Conservation (phyloP, 805 yeast species). For the Hanseniaspora vineae region DNA sequence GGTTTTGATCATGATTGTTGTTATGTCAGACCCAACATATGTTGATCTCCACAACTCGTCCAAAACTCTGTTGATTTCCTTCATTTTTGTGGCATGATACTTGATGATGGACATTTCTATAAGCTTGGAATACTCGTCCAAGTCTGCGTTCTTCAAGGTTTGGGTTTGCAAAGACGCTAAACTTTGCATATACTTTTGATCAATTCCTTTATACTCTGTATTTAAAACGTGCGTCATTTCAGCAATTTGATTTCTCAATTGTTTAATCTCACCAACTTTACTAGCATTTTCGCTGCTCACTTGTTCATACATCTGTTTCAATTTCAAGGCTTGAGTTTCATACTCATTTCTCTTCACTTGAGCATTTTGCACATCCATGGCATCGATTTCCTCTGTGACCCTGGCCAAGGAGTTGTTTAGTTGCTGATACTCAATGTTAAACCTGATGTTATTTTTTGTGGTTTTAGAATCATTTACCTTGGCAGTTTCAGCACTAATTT, state of each 20-base stretch:
- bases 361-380: slow-evolving; percentile 44
- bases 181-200: slow-evolving; percentile 49
- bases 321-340: slow-evolving; percentile 39
- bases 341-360: slow-evolving; percentile 47
- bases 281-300: slow-evolving; percentile 59
- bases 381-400: slow-evolving; percentile 29
- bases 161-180: slow-evolving; percentile 69
- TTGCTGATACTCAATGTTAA: slow-evolving; percentile 22
- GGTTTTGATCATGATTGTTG: slow-evolving; percentile 72
- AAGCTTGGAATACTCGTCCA: slow-evolving; percentile 70
- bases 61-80: slow-evolving; percentile 73
- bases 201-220: slow-evolving; percentile 61
- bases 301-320: slow-evolving; percentile 37
- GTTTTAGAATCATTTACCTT: slow-evolving; percentile 43
- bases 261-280: slow-evolving; percentile 75
- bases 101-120: slow-evolving; percentile 89
- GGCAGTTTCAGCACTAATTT: slow-evolving; percentile 25
- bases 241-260: slow-evolving; percentile 59
- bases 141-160: slow-evolving; percentile 63
- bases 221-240: slow-evolving; percentile 41
- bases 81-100: slow-evolving; percentile 84
- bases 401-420: slow-evolving; percentile 50
- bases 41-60: slow-evolving; percentile 92
- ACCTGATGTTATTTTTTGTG: slow-evolving; percentile 37
- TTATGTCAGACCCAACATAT: slow-evolving; percentile 90